phyloP scores from a whole-genome alignment of 345 rosid genomes.

The Populus davidiana region DNA sequence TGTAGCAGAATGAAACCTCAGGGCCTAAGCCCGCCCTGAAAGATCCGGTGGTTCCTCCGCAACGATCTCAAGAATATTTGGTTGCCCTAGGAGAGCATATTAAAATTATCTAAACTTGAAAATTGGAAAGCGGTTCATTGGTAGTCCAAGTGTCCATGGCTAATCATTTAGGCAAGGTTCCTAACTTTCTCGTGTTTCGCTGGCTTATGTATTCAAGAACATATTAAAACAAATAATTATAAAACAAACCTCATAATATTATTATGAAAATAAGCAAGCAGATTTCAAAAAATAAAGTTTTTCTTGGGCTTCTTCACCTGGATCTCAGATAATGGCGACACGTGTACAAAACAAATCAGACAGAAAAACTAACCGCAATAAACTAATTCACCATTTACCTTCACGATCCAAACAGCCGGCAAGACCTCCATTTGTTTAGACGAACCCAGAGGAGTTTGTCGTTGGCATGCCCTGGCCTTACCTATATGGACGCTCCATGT shows the following conservation, averaged over 20 bases:
- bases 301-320: not conserved
- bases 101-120: too few relatives aligned
- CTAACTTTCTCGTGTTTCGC: too few relatives aligned
- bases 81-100: too few relatives aligned
- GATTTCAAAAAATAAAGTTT: not conserved
- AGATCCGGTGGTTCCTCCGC: not conserved
- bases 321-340: too few relatives aligned
- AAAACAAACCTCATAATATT: too few relatives aligned
- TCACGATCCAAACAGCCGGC: not conserved
- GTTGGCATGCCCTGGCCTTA: conserved; percentile 6
- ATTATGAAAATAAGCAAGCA: too few relatives aligned
- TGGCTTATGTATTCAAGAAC: too few relatives aligned
- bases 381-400: not conserved
- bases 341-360: too few relatives aligned
- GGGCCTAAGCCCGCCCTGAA: not conserved
- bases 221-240: too few relatives aligned
- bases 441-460: not conserved
- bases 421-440: not conserved
- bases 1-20: too few relatives aligned
- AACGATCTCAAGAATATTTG: not conserved
- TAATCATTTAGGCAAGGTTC: too few relatives aligned
- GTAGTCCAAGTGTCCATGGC: not conserved
- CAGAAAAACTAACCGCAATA: not conserved
- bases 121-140: not conserved
- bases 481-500: conserved; percentile 1